Evolutionary conservation across 2,329 filamentous ascomycete genomes (phyloP).

Genomic region (Cladosporium phlei): DNA sequence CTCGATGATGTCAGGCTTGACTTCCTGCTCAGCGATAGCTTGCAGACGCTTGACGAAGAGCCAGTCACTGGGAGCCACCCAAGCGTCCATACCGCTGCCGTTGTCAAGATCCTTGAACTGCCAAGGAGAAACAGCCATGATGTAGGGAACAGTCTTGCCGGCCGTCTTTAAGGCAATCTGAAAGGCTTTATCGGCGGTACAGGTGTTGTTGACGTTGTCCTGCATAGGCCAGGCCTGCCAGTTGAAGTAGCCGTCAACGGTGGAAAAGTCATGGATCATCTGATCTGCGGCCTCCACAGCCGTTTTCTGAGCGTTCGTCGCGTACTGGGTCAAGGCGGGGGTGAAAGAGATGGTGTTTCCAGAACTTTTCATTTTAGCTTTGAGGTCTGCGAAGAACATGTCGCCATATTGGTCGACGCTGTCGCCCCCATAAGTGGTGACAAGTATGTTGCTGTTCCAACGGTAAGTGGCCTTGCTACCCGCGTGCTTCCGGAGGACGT

Average conservation of each 20-base stretch:
- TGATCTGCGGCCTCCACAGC: conserved; percentile 22
- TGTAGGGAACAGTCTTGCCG: conserved; percentile 34
- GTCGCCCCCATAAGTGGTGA: conserved; percentile 35
- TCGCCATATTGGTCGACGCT: conserved; percentile 32
- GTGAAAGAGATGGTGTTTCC: conserved; percentile 31
- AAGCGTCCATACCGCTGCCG: conserved; percentile 31
- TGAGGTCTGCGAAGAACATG: conserved; percentile 33
- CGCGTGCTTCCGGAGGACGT: conserved; percentile 31
- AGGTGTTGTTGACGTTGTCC: conserved; percentile 29
- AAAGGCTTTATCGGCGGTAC: conserved; percentile 32
- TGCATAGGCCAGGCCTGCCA: conserved; percentile 38
- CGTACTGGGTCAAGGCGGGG: conserved; percentile 32
- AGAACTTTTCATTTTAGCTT: conserved; percentile 28
- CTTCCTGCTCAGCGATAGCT: conserved; percentile 18
- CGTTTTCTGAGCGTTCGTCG: conserved; percentile 27
- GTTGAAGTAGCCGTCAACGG: conserved; percentile 37
- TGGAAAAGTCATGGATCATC: conserved; percentile 30
- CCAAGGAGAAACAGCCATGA: conserved; percentile 38
- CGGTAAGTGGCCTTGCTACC: conserved; percentile 30
- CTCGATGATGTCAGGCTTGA: conserved; percentile 37
- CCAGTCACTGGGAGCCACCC: conserved; percentile 36
- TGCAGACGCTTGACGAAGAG: conserved; percentile 33
- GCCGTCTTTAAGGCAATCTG: conserved; percentile 31
- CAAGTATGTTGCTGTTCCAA: conserved; percentile 36
- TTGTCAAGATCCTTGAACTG: conserved; percentile 38